A percentile compares a stretch with the other conserved stretches of the same genome.
Evolutionary conservation across 176 grass and related monocot species (phyloP).

Genomic region (Tillandsia leiboldiana): DNA sequence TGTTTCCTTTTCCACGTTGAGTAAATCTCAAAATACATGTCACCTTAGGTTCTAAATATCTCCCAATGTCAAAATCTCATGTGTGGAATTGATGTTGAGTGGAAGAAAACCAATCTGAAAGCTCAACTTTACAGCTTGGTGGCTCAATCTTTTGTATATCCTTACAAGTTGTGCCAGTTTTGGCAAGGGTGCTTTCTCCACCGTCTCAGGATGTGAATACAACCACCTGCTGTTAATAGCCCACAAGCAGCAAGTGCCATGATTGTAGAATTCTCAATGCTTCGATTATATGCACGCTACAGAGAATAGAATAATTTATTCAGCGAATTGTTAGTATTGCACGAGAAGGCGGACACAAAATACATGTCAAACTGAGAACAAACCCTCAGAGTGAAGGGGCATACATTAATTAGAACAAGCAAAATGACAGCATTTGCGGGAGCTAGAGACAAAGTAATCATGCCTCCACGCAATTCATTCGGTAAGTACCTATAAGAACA

Average conservation of each 20-base stretch:
- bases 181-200: conserved; percentile 56
- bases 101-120: not conserved
- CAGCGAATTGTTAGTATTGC: not conserved
- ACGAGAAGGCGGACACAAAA: not conserved
- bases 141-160: not conserved
- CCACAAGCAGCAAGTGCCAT: conserved; percentile 53
- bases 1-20: too few species aligned
- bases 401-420: conserved; percentile 52
- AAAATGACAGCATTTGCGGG: conserved; percentile 49
- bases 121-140: not conserved
- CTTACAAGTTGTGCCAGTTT: conserved; percentile 46
- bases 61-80: not conserved
- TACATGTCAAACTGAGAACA: not conserved
- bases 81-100: not conserved
- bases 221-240: conserved; percentile 44
- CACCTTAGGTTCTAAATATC: not conserved
- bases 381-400: not conserved
- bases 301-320: conserved; percentile 4
- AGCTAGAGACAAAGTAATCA: conserved; percentile 72
- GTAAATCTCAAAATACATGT: too few species aligned
- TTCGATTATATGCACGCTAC: conserved; percentile 43
- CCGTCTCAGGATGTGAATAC: conserved; percentile 46
- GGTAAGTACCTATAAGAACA: conserved; percentile 65
- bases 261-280: conserved; percentile 53
- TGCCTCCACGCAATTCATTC: conserved; percentile 89